phyloP scores from a whole-genome alignment of 306 rosid species.

The Prunus dulcis region DNA sequence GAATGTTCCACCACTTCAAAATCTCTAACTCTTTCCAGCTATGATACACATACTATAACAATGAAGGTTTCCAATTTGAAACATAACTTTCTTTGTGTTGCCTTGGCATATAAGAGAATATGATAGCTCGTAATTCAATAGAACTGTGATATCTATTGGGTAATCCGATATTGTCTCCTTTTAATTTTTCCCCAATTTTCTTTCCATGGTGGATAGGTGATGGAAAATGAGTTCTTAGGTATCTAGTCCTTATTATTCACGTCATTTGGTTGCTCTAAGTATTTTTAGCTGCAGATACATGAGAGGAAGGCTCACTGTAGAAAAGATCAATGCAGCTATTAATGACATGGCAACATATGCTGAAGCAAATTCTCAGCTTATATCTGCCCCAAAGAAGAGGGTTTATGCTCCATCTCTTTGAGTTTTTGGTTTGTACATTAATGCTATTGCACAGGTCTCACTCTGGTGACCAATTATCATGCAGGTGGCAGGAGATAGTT shows the following conservation, averaged over 20 bases:
- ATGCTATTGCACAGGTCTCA: slow-evolving; percentile 22
- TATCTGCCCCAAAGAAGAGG: slow-evolving; percentile 78
- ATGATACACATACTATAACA: background rate
- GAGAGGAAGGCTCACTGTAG: slow-evolving; percentile 94
- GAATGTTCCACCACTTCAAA: background rate
- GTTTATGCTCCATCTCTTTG: slow-evolving; percentile 33
- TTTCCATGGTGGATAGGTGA: background rate
- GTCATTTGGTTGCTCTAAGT: background rate
- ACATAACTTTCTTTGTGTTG: background rate
- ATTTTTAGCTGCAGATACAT: slow-evolving; percentile 57
- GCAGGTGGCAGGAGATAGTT: slow-evolving; percentile 76
- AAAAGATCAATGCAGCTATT: slow-evolving; percentile 82
- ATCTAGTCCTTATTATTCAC: background rate
- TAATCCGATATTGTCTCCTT: background rate
- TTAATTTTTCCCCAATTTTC: background rate
- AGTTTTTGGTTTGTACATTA: slow-evolving; percentile 9
- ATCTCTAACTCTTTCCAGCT: background rate
- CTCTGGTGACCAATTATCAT: slow-evolving; percentile 24
- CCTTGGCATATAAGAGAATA: background rate
- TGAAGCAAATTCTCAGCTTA: slow-evolving; percentile 76
- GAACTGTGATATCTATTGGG: background rate
- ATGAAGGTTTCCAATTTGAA: background rate
- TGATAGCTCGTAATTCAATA: background rate
- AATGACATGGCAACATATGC: slow-evolving; percentile 83
- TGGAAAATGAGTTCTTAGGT: background rate